Evolutionary conservation across 1,284 basidiomycete species (phyloP), one percentile per base, ranked within the genome.

Genomic region (Takashimella koratensis): DNA sequence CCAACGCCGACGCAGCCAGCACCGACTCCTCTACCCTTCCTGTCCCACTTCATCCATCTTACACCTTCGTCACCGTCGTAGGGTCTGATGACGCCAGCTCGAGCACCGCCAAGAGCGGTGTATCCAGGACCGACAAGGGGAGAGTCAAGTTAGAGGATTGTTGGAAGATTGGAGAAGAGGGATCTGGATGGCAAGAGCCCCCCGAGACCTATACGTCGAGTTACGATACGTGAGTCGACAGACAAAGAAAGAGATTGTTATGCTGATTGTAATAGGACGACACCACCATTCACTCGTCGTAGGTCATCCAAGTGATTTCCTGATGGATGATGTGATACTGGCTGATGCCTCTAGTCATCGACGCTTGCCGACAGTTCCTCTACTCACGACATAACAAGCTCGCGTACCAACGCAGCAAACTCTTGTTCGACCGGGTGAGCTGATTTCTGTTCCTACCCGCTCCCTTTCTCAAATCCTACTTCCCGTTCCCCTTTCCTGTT

Each of bases 241-340:
- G 5, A 6, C 11, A 5, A 20, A 5, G 12, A 39, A 20, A 30
- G 10, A 6, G 20, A 24, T 24, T 13, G 20, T 16, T 5, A 4
- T n/a, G 44, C 53, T 58, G 44, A 60, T 51, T 3, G 19, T 21
- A 6, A 3, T 43, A 66, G 65, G 11, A 51, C 62, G 10, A 54
- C 54, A 10, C 63, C 69, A 2, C 71, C 71, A 1, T 73, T 71
- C 56, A 39, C 47, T 1, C 56, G 71, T 42, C 45, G 70, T 73
- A 43, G 40, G 68, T 54, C n/a, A n/a, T n/a, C n/a, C n/a, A n/a
- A n/a, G n/a, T n/a, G n/a, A n/a, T n/a, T n/a, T n/a, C n/a, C n/a
- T n/a, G n/a, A n/a, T n/a, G n/a, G n/a, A n/a, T n/a, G n/a, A n/a
- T n/a, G n/a, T n/a, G n/a, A n/a, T n/a, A n/a, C n/a, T n/a, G n/a